phyloP scores from a whole-genome alignment of 1,284 basidiomycete genomes.

The Thecaphora thlaspeos region DNA sequence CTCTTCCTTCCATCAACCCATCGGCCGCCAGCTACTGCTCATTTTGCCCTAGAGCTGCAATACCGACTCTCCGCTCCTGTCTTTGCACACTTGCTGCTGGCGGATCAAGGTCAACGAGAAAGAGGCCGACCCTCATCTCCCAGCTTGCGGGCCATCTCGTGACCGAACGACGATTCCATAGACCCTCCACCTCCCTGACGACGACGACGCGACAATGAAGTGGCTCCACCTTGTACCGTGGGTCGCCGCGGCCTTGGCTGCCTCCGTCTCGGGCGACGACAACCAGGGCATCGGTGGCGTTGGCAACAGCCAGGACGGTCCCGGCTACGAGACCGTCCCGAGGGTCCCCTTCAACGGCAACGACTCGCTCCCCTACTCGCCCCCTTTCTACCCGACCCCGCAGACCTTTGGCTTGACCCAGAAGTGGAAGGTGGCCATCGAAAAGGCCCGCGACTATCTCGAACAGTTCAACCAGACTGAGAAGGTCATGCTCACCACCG shows the following conservation, averaged over 20 bases:
- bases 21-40: too few relatives aligned
- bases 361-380: conserved; percentile 41
- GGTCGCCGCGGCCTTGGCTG: background rate
- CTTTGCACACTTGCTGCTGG: too few relatives aligned
- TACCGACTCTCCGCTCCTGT: too few relatives aligned
- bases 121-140: too few relatives aligned
- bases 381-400: conserved; percentile 41
- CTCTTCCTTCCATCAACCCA: too few relatives aligned
- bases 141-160: too few relatives aligned
- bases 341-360: conserved; percentile 27
- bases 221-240: background rate
- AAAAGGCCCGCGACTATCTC: conserved; percentile 60
- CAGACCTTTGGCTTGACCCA: conserved; percentile 26
- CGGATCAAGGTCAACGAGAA: too few relatives aligned
- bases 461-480: conserved; percentile 60
- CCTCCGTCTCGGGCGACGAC: background rate
- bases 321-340: conserved; percentile 29
- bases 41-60: too few relatives aligned
- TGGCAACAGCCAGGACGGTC: conserved; percentile 12
- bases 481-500: conserved; percentile 61
- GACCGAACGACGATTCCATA: too few relatives aligned
- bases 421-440: conserved; percentile 67
- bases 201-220: too few relatives aligned
- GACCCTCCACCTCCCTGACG: too few relatives aligned
- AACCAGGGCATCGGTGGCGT: conserved; percentile 30